phyloP scores from a whole-genome alignment of 176 grass and related monocot species.

The Carex parvula region DNA sequence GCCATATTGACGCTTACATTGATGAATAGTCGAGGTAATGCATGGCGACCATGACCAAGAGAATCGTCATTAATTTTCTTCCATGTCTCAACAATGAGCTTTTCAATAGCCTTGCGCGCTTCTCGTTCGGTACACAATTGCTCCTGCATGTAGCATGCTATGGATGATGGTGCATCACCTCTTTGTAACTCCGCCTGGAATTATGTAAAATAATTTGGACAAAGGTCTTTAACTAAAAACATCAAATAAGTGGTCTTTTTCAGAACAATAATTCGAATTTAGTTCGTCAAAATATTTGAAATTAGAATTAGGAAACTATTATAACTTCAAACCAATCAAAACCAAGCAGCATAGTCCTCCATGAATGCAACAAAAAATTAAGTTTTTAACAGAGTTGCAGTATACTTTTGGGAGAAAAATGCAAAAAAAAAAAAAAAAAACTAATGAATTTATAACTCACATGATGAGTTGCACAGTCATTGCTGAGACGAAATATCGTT shows the following conservation, averaged over 20 bases:
- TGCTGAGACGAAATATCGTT: slow-evolving; percentile 40
- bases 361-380: background rate
- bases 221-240: background rate
- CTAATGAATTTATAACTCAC: background rate
- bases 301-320: background rate
- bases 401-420: background rate
- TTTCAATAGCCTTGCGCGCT: background rate
- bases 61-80: slow-evolving; percentile 14
- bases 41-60: background rate
- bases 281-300: too few species aligned
- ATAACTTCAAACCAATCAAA: background rate
- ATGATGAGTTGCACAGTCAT: slow-evolving; percentile 35
- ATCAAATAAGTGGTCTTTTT: background rate
- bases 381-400: background rate
- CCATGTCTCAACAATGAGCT: slow-evolving; percentile 2
- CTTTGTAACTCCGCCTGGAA: background rate
- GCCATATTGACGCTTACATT: background rate
- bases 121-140: background rate
- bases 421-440: background rate
- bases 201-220: too few species aligned
- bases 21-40: background rate
- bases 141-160: slow-evolving; percentile 12
- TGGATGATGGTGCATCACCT: slow-evolving; percentile 26
- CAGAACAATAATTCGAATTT: too few species aligned
- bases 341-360: background rate